phyloP scores from a whole-genome alignment of 306 rosid species.

The Mimosa bimucronata region DNA sequence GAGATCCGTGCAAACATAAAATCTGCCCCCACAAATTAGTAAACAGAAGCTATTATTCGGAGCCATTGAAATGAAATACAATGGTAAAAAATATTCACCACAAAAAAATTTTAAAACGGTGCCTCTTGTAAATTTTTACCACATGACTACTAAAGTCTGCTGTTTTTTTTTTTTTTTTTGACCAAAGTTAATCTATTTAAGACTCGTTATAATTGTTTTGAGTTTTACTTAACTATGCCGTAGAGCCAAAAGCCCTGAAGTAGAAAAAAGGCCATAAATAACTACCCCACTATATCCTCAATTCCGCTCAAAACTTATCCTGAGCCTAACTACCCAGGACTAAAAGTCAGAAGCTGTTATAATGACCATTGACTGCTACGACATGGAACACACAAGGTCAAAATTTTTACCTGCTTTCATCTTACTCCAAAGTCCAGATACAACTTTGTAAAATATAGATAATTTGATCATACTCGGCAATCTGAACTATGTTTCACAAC shows the following conservation, averaged over 20 bases:
- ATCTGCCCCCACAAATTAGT: slow-evolving; percentile 62
- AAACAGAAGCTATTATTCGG: slow-evolving; percentile 33
- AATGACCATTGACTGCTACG: background rate
- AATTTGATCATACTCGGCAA: background rate
- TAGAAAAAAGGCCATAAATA: background rate
- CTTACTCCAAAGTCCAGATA: background rate
- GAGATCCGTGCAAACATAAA: slow-evolving; percentile 87
- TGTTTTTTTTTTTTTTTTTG: no score
- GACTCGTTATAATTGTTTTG: background rate
- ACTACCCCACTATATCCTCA: background rate
- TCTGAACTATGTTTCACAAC: slow-evolving; percentile 3
- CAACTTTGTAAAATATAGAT: background rate
- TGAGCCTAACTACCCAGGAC: background rate
- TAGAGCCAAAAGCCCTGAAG: background rate
- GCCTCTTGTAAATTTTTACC: background rate
- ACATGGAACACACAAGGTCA: background rate
- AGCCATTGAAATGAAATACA: slow-evolving; percentile 1
- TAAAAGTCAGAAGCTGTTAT: background rate
- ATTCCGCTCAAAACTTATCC: background rate
- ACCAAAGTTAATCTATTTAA: slow-evolving; percentile 8
- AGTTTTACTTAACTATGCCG: background rate
- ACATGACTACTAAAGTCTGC: background rate
- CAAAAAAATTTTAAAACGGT: slow-evolving; percentile 14
- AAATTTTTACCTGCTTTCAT: background rate
- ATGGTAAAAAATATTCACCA: background rate